Conservation (phyloP, 1,139 yeast genomes). For the Debaryomyces sp. region DNA sequence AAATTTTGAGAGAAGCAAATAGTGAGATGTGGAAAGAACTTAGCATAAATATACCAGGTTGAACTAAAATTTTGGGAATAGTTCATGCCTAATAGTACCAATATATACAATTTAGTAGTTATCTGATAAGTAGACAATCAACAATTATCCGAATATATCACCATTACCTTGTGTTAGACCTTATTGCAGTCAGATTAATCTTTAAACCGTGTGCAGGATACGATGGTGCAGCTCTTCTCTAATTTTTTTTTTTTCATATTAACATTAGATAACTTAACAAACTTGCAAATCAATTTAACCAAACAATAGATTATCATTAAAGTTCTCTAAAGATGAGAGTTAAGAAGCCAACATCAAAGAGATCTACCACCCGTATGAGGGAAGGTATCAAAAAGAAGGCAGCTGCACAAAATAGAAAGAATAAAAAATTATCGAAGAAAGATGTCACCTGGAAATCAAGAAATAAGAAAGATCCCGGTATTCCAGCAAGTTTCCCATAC, state of each 20-base stretch:
- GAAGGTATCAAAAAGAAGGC: slow-evolving; percentile 97
- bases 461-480: slow-evolving; percentile 84
- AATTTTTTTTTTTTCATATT: slow-evolving; percentile 1
- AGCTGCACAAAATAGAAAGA: slow-evolving; percentile 86
- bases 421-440: slow-evolving; percentile 77
- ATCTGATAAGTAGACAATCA: background rate
- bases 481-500: slow-evolving; percentile 93
- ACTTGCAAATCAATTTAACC: background rate
- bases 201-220: background rate
- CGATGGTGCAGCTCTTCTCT: slow-evolving; percentile 3
- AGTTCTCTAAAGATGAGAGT: slow-evolving; percentile 39
- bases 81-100: background rate
- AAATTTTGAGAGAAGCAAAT: slow-evolving; percentile 5
- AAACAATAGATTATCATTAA: background rate
- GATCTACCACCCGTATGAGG: slow-evolving; percentile 88
- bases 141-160: background rate
- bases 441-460: slow-evolving; percentile 94
- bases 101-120: background rate
- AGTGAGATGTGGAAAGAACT: background rate
- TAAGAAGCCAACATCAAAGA: slow-evolving; percentile 76
- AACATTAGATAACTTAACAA: background rate
- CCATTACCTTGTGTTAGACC: background rate
- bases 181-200: background rate
- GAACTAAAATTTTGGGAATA: background rate
- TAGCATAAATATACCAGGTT: background rate